These are phyloP conservation scores for Sanchytrium tribonematis DNA, from an alignment of 371 early-diverging fungal species.

Conservation along the genomic window DNA sequence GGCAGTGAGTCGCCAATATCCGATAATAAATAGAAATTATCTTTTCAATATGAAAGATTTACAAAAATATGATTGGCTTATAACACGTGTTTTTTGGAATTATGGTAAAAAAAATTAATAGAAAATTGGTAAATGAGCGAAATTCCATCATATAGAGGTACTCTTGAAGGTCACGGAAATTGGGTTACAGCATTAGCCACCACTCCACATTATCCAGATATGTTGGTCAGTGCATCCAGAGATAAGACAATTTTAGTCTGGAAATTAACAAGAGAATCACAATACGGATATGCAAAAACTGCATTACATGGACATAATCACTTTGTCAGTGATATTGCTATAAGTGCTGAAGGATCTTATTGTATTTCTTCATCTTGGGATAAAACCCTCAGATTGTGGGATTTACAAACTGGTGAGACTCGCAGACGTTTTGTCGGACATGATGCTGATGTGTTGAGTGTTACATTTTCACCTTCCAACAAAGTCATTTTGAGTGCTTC, in stretches of 20 bases:
- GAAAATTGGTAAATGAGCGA: not conserved
- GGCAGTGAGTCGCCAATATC: too few species aligned
- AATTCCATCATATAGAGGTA: constrained; percentile 1
- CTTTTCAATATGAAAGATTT: too few species aligned
- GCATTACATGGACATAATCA: constrained; percentile 84
- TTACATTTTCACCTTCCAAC: constrained; percentile 95
- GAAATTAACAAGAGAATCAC: constrained; percentile 53
- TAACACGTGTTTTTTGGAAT: not conserved
- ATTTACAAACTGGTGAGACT: constrained; percentile 69
- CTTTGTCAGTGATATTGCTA: constrained; percentile 82
- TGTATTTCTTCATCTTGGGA: constrained; percentile 90
- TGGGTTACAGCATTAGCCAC: constrained; percentile 84
- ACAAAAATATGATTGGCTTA: too few species aligned
- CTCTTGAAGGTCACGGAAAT: constrained; percentile 31
- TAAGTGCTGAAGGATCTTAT: constrained; percentile 90
- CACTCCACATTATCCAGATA: constrained; percentile 61
- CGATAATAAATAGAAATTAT: too few species aligned
- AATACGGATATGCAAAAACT: constrained; percentile 68
- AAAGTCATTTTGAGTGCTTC: constrained; percentile 90
- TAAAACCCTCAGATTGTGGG: constrained; percentile 94
- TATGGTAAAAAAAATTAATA: not conserved
- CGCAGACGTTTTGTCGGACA: constrained; percentile 86
- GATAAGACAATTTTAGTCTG: constrained; percentile 90
- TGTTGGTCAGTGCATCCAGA: constrained; percentile 68
- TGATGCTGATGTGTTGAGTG: constrained; percentile 83